These are phyloP conservation scores for Daedaleopsis sinensis DNA, from an alignment of 768 basidiomycete species.

Conservation along the genomic window DNA sequence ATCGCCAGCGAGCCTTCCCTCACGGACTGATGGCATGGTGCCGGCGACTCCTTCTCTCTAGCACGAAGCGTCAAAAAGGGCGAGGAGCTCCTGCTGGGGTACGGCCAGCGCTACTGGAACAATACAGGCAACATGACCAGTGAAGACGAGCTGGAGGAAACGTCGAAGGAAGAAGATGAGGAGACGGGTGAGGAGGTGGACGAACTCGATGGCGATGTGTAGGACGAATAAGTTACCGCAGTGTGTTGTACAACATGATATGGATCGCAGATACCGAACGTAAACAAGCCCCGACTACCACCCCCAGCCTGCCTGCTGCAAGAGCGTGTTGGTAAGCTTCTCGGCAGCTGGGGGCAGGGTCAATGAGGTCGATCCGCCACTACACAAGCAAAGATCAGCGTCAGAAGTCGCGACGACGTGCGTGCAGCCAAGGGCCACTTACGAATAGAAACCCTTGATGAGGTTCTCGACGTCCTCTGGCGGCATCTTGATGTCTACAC, in stretches of 20 bases:
- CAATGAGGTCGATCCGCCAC: slow-evolving; percentile 17
- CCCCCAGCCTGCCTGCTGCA: slow-evolving; percentile 33
- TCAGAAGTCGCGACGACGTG: not conserved
- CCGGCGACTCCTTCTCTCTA: slow-evolving; percentile 2
- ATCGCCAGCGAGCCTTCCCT: not conserved
- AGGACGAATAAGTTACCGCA: not conserved
- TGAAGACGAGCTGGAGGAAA: not conserved
- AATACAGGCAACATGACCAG: not conserved
- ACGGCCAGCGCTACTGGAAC: slow-evolving; percentile 36
- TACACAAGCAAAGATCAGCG: not conserved
- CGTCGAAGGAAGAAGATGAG: not conserved
- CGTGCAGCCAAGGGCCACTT: not conserved
- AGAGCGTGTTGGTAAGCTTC: slow-evolving; percentile 27
- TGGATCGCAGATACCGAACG: not conserved
- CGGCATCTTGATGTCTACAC: slow-evolving; percentile 76
- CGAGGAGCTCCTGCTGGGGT: slow-evolving; percentile 39
- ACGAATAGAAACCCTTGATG: slow-evolving; percentile 61
- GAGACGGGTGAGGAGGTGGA: too few species aligned
- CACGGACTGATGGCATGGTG: not conserved
- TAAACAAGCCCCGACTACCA: slow-evolving; percentile 14
- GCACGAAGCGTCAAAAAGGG: slow-evolving; percentile 33
- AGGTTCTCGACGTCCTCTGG: slow-evolving; percentile 74
- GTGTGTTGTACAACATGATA: slow-evolving; percentile 6
- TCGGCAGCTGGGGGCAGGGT: slow-evolving; percentile 21
- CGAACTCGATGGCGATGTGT: not conserved